These are phyloP conservation scores for Paraconiothyrium brasiliense DNA, from an alignment of 2,329 filamentous ascomycete species.

Conservation along the genomic window DNA sequence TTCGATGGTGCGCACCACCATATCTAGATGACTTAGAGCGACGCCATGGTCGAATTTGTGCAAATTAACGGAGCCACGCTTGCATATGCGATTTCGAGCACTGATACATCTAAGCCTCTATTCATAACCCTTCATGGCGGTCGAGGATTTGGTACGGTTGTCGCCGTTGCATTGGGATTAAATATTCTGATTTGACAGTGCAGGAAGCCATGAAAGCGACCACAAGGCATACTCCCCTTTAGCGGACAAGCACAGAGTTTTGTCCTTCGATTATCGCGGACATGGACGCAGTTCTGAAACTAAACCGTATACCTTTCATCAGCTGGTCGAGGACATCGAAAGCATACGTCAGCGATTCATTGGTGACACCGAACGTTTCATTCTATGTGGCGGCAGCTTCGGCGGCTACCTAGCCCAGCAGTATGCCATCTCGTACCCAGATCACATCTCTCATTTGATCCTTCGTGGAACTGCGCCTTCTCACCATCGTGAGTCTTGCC, in stretches of 20 bases:
- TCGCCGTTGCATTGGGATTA: background rate
- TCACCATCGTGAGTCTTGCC: conserved; percentile 46
- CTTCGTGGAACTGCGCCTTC: conserved; percentile 51
- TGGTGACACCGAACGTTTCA: conserved; percentile 30
- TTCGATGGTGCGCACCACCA: background rate
- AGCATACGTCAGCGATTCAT: conserved; percentile 37
- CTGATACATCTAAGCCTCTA: conserved; percentile 42
- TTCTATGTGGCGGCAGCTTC: conserved; percentile 54
- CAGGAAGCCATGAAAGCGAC: conserved; percentile 41
- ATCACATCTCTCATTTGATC: conserved; percentile 44
- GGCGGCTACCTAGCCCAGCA: conserved; percentile 53
- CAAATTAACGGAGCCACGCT: conserved; percentile 43
- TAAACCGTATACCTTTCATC: conserved; percentile 34
- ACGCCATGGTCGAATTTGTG: conserved; percentile 1
- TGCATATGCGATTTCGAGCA: conserved; percentile 42
- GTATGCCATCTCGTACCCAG: conserved; percentile 51
- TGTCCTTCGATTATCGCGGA: conserved; percentile 52
- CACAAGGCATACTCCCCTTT: conserved; percentile 46
- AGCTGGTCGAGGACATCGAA: conserved; percentile 53
- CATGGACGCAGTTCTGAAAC: conserved; percentile 50
- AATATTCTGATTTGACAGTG: conserved; percentile 32
- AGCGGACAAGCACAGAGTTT: conserved; percentile 37
- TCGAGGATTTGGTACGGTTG: conserved; percentile 44
- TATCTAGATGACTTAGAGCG: background rate
- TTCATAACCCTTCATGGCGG: conserved; percentile 53